Evolutionary conservation across 208 protist genomes (phyloP).

Genomic region (Leishmania tropica): DNA sequence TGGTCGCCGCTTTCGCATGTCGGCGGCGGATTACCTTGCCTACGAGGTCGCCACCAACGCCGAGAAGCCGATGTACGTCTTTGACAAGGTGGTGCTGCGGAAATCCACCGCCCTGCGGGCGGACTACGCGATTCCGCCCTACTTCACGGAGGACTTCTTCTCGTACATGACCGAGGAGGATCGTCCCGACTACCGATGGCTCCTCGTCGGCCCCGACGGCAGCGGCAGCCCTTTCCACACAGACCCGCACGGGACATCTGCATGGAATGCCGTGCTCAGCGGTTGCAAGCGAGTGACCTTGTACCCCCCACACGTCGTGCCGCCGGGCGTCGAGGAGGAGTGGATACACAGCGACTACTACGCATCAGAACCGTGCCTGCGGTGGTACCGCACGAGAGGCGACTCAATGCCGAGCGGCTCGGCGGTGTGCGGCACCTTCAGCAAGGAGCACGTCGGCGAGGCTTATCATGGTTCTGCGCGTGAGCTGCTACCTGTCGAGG

Average conservation of each 20-base stretch:
- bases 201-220: slow-evolving; percentile 42
- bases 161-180: slow-evolving; percentile 37
- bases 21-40: slow-evolving; percentile 28
- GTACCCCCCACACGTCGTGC: slow-evolving; percentile 42
- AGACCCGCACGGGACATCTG: slow-evolving; percentile 43
- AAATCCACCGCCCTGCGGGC: slow-evolving; percentile 5
- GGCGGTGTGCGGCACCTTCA: slow-evolving; percentile 7
- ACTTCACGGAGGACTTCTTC: slow-evolving; percentile 48
- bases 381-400: slow-evolving; percentile 30
- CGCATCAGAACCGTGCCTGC: slow-evolving; percentile 38
- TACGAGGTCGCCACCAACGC: slow-evolving; percentile 29
- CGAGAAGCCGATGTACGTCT: slow-evolving; percentile 56
- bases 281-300: slow-evolving; percentile 47
- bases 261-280: slow-evolving; percentile 49
- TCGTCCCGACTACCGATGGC: slow-evolving; percentile 45
- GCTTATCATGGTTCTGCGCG: neutral
- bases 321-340: slow-evolving; percentile 37
- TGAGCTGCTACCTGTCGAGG: slow-evolving; percentile 30
- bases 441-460: slow-evolving; percentile 4
- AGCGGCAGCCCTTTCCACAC: slow-evolving; percentile 49
- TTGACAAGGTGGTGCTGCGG: slow-evolving; percentile 45
- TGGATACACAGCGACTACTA: slow-evolving; percentile 57
- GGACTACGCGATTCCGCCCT: slow-evolving; percentile 33
- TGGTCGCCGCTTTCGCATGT: slow-evolving; percentile 36
- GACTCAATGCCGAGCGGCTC: neutral